Evolutionary conservation across 192 early-diverging fungal species (phyloP), one percentile per base, ranked within the genome.

Genomic region (Rhizoclosmatium globosum): DNA sequence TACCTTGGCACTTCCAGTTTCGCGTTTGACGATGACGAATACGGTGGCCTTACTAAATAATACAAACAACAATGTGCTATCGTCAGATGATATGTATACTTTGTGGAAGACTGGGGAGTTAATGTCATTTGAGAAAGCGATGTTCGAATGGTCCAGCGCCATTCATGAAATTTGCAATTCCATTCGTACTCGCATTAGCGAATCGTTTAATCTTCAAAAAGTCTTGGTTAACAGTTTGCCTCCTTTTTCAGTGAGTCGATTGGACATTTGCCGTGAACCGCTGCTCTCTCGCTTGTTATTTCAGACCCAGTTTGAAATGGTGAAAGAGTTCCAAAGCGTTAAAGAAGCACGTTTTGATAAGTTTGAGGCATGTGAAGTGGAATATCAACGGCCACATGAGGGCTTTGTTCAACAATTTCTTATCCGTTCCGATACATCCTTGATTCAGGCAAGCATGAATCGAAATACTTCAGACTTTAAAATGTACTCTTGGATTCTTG

Each of bases 241-340:
- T 6, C 56, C 60, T 9, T 83, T 85, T 48, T 31, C 15, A 11
- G 71, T 83, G 6, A n/a, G 59, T 38, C 68, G 61, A 41, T 62
- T 85, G 53, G 76, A 85, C 11, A 4, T 83, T 38, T 83, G 71
- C 53, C 15, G 68, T n/a, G 71, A 85, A 60, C 62, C 61, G 42
- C 17, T 70, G 38, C 53, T 85, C 41, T 47, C 71, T 43, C 6
- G 77, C 13, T 56, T 85, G 44, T 17, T 83, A 46, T 85, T 85
- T 65, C 70, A 71, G 68, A 45, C 62, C 2, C 53, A 82, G 81
- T 73, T 64, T 47, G 81, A 82, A 71, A 69, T 82, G 81, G 48
- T 81, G 19, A 81, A 50, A 38, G 56, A 64, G 6, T 75, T 42
- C 2, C 74, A 65, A 61, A 38, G 17, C 19, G 41, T 75, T 31